A percentile compares a stretch with the other conserved stretches of the same genome.
phyloP scores from a whole-genome alignment of 192 early-diverging fungal genomes.

The Coemansia sp. region DNA sequence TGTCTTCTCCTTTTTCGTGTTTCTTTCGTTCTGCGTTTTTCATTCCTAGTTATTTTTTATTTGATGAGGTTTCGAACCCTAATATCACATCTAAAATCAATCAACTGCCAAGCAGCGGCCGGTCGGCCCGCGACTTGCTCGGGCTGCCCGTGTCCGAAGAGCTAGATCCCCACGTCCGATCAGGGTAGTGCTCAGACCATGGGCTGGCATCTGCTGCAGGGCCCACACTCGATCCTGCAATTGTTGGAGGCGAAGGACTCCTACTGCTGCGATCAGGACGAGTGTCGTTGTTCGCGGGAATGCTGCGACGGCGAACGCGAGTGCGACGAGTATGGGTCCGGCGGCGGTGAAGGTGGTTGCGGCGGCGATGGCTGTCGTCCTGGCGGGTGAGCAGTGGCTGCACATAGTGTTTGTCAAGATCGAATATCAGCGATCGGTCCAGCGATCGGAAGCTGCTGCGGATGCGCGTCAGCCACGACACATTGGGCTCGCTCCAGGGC shows the following conservation, averaged over 20 bases:
- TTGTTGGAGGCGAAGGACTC: too few relatives aligned
- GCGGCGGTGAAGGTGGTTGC: neutral
- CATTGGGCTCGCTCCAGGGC: constrained; percentile 36
- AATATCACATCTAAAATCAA: neutral
- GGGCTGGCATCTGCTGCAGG: constrained; percentile 3
- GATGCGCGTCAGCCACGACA: constrained; percentile 42
- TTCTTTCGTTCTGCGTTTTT: neutral
- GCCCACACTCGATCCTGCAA: neutral
- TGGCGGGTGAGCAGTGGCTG: constrained; percentile 41
- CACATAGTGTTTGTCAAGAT: constrained; percentile 45
- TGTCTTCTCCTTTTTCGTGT: constrained; percentile 4
- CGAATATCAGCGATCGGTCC: constrained; percentile 46
- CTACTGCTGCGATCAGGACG: too few relatives aligned
- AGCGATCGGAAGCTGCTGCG: constrained; percentile 42
- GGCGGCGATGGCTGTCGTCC: constrained; percentile 9
- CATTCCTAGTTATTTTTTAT: neutral
- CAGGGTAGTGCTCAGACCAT: constrained; percentile 16
- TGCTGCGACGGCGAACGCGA: too few relatives aligned
- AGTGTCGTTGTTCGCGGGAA: too few relatives aligned
- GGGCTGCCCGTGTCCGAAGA: constrained; percentile 22
- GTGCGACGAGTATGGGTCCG: neutral
- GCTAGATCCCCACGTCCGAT: constrained; percentile 27
- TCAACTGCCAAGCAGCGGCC: constrained; percentile 27
- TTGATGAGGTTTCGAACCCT: neutral
- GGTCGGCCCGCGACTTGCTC: constrained; percentile 5